phyloP scores from a whole-genome alignment of 148 eudicot species.

The Heliamphora exappendiculata region DNA sequence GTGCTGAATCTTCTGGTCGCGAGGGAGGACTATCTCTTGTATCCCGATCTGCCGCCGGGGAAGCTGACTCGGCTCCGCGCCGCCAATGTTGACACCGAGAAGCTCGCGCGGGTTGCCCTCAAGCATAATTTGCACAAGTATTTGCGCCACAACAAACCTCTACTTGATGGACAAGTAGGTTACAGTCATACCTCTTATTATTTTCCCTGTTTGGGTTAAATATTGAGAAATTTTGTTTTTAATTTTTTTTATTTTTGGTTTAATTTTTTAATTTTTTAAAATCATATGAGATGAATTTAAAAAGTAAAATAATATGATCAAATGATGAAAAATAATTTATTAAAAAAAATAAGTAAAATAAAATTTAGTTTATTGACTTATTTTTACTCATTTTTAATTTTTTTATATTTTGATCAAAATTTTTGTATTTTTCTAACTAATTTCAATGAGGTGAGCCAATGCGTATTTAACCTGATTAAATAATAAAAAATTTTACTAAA shows the following conservation, averaged over 20 bases:
- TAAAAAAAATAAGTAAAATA: neutral
- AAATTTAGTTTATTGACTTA: too few relatives aligned
- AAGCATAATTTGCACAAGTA: slow-evolving; percentile 26
- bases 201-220: neutral
- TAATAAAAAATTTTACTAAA: too few relatives aligned
- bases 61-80: slow-evolving; percentile 34
- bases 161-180: slow-evolving; percentile 27
- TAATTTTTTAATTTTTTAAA: neutral
- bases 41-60: slow-evolving; percentile 34
- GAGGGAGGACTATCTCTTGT: slow-evolving; percentile 20
- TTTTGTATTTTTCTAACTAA: too few relatives aligned
- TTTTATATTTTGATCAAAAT: too few relatives aligned
- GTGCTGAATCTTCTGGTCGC: slow-evolving; percentile 30
- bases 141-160: slow-evolving; percentile 26
- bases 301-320: neutral
- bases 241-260: neutral
- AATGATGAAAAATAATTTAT: too few relatives aligned
- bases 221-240: neutral
- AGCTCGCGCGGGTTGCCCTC: slow-evolving; percentile 43
- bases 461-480: too few relatives aligned
- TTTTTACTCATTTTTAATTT: too few relatives aligned
- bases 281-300: neutral
- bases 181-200: too few relatives aligned
- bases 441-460: too few relatives aligned
- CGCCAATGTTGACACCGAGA: slow-evolving; percentile 49